Conservation (phyloP, 371 early-diverging fungal genomes). For the Saksenaea oblongispora region DNA sequence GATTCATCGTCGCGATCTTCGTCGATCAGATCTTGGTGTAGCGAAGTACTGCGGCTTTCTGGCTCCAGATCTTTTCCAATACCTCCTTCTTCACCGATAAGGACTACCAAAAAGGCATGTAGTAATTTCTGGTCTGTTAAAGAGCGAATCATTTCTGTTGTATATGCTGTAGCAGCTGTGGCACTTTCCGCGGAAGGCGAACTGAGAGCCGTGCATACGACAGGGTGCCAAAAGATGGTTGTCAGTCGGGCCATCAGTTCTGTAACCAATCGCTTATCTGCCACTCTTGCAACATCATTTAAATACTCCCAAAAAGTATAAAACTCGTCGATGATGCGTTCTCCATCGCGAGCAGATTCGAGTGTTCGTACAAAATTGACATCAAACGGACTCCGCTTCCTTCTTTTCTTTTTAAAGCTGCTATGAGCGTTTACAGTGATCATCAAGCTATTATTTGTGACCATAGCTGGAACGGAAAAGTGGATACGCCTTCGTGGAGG, state of each 20-base stretch:
- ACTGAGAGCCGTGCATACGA: slow-evolving; percentile 46
- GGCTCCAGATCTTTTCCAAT: slow-evolving; percentile 53
- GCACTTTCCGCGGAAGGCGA: slow-evolving; percentile 44
- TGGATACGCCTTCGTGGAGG: slow-evolving; percentile 42
- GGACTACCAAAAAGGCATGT: slow-evolving; percentile 45
- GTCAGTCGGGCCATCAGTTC: slow-evolving; percentile 51
- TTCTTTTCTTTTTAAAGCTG: slow-evolving; percentile 48
- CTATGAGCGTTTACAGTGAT: slow-evolving; percentile 50
- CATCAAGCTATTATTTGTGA: slow-evolving; percentile 47
- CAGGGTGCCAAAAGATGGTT: slow-evolving; percentile 53
- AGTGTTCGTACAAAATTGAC: slow-evolving; percentile 40
- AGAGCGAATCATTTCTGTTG: slow-evolving; percentile 54
- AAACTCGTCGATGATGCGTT: slow-evolving; percentile 46
- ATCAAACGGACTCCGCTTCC: slow-evolving; percentile 52
- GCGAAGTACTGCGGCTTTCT: slow-evolving; percentile 26
- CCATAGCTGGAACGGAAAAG: slow-evolving; percentile 49
- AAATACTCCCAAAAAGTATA: slow-evolving; percentile 56
- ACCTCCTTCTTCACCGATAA: slow-evolving; percentile 52
- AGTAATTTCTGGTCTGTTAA: slow-evolving; percentile 51
- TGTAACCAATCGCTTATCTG: slow-evolving; percentile 47
- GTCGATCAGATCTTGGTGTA: slow-evolving; percentile 31
- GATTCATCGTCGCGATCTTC: slow-evolving; percentile 37
- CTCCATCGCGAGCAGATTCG: slow-evolving; percentile 32
- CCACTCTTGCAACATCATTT: slow-evolving; percentile 52
- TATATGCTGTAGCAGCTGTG: slow-evolving; percentile 49